Conservation (phyloP, 345 rosid species). For the Corchorus capsularis region DNA sequence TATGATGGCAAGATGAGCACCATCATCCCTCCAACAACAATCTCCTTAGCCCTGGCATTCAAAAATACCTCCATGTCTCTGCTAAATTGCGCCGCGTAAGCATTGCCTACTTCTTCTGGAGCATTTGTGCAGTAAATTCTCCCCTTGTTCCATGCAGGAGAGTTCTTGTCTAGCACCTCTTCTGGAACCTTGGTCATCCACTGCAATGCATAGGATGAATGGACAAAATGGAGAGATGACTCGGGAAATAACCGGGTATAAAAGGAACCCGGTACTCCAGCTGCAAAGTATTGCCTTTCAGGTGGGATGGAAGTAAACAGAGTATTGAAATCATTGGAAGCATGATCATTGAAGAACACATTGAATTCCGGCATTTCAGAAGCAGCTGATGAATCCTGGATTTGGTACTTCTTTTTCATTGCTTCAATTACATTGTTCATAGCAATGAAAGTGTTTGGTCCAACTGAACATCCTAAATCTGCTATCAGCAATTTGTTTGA, state of each 20-base stretch:
- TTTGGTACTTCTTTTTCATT: conserved; percentile 29
- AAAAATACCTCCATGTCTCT: conserved; percentile 27
- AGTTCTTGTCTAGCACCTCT: conserved; percentile 28
- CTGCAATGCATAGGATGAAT: conserved; percentile 45
- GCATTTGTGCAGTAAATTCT: conserved; percentile 29
- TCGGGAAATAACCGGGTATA: conserved; percentile 42
- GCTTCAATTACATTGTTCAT: conserved; percentile 44
- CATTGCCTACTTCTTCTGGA: conserved; percentile 20
- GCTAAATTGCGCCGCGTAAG: conserved; percentile 31
- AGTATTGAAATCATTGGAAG: conserved; percentile 62
- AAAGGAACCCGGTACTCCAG: conserved; percentile 53
- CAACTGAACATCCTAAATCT: conserved; percentile 71
- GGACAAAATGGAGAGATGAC: conserved; percentile 37
- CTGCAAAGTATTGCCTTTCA: conserved; percentile 31
- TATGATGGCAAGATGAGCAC: conserved; percentile 25
- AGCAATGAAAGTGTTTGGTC: conserved; percentile 58
- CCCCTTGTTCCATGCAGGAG: conserved; percentile 45
- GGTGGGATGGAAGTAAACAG: conserved; percentile 47
- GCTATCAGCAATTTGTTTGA: conserved; percentile 42
- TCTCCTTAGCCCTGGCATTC: conserved; percentile 31
- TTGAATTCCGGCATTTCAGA: conserved; percentile 35
- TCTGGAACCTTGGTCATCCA: conserved; percentile 25
- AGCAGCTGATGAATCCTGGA: conserved; percentile 12
- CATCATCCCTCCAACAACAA: conserved; percentile 31
- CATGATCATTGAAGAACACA: conserved; percentile 53